Conservation (phyloP, 2,329 filamentous ascomycete genomes). For the Periconia sp. region DNA sequence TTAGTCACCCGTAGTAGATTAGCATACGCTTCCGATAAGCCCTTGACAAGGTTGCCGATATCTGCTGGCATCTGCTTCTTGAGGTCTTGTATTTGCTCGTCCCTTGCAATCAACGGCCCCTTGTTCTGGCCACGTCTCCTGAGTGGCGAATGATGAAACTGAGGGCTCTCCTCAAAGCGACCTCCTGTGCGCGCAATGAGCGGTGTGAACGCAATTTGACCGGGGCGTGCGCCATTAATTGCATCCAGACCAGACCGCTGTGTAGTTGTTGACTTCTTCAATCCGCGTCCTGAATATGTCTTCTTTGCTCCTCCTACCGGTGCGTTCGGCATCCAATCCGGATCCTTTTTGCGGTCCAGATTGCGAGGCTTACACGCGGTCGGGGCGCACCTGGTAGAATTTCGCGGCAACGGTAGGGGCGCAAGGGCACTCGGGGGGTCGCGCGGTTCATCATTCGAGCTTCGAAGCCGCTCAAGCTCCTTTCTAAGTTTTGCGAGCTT, state of each 20-base stretch:
- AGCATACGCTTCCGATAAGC: constrained; percentile 39
- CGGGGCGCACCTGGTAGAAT: constrained; percentile 33
- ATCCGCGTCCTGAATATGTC: constrained; percentile 39
- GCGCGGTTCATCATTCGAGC: constrained; percentile 24
- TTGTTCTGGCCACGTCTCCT: constrained; percentile 25
- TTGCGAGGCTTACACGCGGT: constrained; percentile 35
- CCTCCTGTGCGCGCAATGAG: constrained; percentile 37
- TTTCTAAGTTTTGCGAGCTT: constrained; percentile 48
- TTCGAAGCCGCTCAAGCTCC: constrained; percentile 32
- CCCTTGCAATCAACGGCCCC: constrained; percentile 29
- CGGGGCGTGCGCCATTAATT: constrained; percentile 25
- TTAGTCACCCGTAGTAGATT: constrained; percentile 43
- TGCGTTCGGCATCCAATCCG: constrained; percentile 43
- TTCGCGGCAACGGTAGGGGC: constrained; percentile 31
- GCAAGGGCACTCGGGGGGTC: constrained; percentile 28
- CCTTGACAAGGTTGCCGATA: constrained; percentile 36
- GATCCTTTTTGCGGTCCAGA: constrained; percentile 41
- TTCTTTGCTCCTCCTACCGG: constrained; percentile 28
- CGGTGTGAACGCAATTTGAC: constrained; percentile 44
- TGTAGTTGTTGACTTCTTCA: constrained; percentile 18
- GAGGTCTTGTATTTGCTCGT: constrained; percentile 23
- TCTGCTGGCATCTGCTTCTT: constrained; percentile 29
- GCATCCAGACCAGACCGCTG: constrained; percentile 8
- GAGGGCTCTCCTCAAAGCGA: constrained; percentile 38
- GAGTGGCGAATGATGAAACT: constrained; percentile 33